Percentiles rank a stretch among this genome's conserved stretches.
These are phyloP conservation scores for Xylaria sp. DNA, from an alignment of 2,329 filamentous ascomycete species.

Conservation along the genomic window DNA sequence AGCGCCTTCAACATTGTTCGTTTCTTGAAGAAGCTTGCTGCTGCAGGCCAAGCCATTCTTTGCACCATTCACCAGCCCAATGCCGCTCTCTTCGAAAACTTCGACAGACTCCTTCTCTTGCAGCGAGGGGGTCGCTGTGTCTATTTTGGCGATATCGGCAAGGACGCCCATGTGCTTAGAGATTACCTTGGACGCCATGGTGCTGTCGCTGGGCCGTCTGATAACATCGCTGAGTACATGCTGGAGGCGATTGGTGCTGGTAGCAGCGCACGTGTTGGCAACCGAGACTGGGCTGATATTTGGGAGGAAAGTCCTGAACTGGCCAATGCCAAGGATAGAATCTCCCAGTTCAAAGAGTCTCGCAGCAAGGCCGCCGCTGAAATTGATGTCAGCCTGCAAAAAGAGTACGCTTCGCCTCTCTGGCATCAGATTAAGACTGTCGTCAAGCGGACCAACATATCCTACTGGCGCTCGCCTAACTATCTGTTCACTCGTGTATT, in stretches of 20 bases:
- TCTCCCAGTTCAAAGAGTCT: conserved; percentile 68
- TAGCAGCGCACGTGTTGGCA: conserved; percentile 71
- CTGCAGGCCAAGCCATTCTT: conserved; percentile 84
- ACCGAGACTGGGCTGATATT: conserved; percentile 79
- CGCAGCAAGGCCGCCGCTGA: conserved; percentile 51
- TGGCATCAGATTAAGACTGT: conserved; percentile 80
- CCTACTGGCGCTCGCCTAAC: conserved; percentile 86
- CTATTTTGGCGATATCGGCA: conserved; percentile 85
- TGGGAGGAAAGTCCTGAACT: conserved; percentile 78
- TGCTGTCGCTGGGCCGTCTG: conserved; percentile 60
- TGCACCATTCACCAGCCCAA: conserved; percentile 94
- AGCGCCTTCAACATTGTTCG: conserved; percentile 78
- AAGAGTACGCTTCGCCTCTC: conserved; percentile 82
- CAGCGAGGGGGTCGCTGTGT: conserved; percentile 80
- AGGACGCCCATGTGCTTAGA: conserved; percentile 73
- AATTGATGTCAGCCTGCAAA: conserved; percentile 62
- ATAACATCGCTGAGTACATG: conserved; percentile 78
- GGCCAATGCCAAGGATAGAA: conserved; percentile 67
- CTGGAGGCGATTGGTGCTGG: conserved; percentile 83
- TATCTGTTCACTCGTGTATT: conserved; percentile 89
- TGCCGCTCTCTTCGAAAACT: conserved; percentile 84
- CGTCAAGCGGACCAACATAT: conserved; percentile 71
- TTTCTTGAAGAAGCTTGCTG: conserved; percentile 76
- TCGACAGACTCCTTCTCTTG: conserved; percentile 80
- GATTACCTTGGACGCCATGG: conserved; percentile 65